phyloP scores from a whole-genome alignment of 2,329 filamentous ascomycete genomes.

The Alternaria burnsii region DNA sequence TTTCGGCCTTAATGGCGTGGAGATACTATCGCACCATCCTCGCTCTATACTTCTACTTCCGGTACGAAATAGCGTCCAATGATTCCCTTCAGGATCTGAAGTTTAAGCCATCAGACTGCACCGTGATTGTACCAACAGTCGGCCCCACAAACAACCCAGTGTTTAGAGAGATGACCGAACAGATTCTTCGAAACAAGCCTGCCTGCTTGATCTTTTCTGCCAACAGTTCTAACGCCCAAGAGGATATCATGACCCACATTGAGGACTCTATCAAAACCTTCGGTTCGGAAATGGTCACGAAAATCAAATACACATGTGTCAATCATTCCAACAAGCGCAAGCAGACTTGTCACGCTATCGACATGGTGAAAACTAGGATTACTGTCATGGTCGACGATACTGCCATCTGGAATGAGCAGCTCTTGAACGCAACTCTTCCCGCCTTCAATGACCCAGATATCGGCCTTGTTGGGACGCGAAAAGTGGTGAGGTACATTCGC shows the following conservation, averaged over 20 bases:
- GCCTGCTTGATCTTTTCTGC: conserved; percentile 29
- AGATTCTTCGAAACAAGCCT: conserved; percentile 26
- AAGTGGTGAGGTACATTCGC: conserved; percentile 30
- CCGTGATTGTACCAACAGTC: conserved; percentile 32
- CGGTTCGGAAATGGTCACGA: not conserved
- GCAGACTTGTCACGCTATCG: conserved; percentile 23
- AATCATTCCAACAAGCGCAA: conserved; percentile 29
- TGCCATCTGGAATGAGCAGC: conserved; percentile 25
- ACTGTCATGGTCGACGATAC: conserved; percentile 31
- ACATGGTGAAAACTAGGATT: conserved; percentile 18
- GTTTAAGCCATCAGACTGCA: conserved; percentile 18
- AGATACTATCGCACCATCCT: conserved; percentile 31
- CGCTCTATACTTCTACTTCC: conserved; percentile 27
- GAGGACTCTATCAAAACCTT: not conserved
- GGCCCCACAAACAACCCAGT: conserved; percentile 18
- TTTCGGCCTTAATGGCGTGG: conserved; percentile 23
- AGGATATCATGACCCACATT: not conserved
- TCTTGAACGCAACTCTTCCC: conserved; percentile 25
- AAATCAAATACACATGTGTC: conserved; percentile 14
- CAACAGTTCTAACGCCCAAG: conserved; percentile 8
- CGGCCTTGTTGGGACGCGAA: conserved; percentile 35
- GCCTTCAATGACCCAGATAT: conserved; percentile 29
- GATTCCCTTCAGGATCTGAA: not conserved
- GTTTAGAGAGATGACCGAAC: conserved; percentile 18
- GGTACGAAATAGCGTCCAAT: conserved; percentile 18